Evolutionary conservation across 768 basidiomycete genomes (phyloP).

Genomic region (Lentinula detonsa): DNA sequence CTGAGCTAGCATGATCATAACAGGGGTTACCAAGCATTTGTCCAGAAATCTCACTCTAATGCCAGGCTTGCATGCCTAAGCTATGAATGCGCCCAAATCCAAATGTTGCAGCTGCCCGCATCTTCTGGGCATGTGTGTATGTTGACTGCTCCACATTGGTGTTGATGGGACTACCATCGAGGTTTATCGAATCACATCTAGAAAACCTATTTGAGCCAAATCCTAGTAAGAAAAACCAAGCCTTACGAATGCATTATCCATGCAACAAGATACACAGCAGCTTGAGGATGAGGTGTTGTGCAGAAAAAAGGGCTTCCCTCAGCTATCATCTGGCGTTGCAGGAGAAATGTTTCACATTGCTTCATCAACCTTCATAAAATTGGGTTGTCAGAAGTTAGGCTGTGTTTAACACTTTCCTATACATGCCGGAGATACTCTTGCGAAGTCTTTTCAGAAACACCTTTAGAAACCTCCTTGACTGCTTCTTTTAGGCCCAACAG

Average conservation of each 20-base stretch:
- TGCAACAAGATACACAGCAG: neutral
- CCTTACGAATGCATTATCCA: constrained; percentile 12
- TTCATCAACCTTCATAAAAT: neutral
- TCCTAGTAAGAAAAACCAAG: neutral
- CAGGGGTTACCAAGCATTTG: constrained; percentile 12
- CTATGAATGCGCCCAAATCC: constrained; percentile 8
- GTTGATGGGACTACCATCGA: constrained; percentile 7
- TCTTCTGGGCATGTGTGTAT: constrained; percentile 1
- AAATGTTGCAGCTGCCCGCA: no score
- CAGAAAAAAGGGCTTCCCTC: neutral
- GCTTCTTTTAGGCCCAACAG: neutral
- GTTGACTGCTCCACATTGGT: neutral
- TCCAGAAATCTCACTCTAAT: constrained; percentile 6
- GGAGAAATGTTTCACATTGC: neutral
- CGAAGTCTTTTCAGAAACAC: neutral
- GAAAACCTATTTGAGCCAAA: no score
- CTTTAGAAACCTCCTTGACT: neutral
- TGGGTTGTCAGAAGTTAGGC: neutral
- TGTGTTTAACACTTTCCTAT: neutral
- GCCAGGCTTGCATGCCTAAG: constrained; percentile 10
- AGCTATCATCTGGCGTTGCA: neutral
- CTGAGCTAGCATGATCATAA: no score
- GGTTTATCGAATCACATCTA: constrained; percentile 11
- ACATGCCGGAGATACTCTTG: neutral
- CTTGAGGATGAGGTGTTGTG: neutral